These are phyloP conservation scores for Patellifolia procumbens DNA, from an alignment of 179 eudicot genomes.

Conservation along the genomic window DNA sequence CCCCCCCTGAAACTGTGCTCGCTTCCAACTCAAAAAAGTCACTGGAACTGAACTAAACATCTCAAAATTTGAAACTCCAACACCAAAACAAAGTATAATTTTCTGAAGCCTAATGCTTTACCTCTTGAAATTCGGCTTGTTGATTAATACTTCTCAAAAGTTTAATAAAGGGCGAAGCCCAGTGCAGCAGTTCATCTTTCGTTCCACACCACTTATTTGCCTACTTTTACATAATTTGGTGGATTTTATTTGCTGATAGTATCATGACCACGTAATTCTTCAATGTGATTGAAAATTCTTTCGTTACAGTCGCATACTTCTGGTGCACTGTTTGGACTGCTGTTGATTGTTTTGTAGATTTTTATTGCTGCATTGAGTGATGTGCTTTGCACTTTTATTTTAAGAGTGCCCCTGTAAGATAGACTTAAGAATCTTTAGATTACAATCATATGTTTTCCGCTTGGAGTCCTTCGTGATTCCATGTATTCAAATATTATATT, in stretches of 20 bases:
- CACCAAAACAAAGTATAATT: not conserved
- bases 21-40: not conserved
- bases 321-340: not conserved
- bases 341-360: no score
- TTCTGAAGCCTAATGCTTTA: not conserved
- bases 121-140: not conserved
- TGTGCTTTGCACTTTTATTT: no score
- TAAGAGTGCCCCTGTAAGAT: no score
- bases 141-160: not conserved
- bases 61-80: not conserved
- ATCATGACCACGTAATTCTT: not conserved
- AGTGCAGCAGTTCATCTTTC: not conserved
- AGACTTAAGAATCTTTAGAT: no score
- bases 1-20: not conserved
- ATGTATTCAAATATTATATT: no score
- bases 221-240: not conserved
- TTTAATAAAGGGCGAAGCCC: not conserved
- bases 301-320: not conserved
- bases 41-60: not conserved
- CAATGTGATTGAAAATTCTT: not conserved
- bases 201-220: not conserved
- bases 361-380: no score
- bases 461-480: no score
- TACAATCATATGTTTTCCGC: no score
- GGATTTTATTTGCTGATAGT: not conserved